Percentiles rank a stretch among this genome's conserved stretches.
Evolutionary conservation across 1,284 basidiomycete species (phyloP).

Genomic region (Ustilago trichophora): DNA sequence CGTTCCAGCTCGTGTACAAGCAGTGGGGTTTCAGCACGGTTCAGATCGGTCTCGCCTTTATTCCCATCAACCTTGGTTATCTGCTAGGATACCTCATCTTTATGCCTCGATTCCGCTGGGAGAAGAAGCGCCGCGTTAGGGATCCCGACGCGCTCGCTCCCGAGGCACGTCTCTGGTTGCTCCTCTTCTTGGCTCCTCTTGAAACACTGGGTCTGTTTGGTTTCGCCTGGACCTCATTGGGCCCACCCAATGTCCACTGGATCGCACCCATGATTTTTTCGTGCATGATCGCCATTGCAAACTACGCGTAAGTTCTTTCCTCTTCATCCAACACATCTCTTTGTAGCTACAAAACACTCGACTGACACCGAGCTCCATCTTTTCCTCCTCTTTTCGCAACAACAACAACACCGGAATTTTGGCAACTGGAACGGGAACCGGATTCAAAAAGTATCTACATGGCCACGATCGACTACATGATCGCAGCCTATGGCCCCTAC

Average conservation of each 20-base stretch:
- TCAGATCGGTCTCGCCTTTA: slow-evolving; percentile 65
- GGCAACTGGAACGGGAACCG: too few relatives aligned
- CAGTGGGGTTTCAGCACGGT: slow-evolving; percentile 68
- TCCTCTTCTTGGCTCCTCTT: slow-evolving; percentile 67
- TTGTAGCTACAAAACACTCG: too few relatives aligned
- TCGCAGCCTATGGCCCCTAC: slow-evolving; percentile 68
- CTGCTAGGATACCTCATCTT: slow-evolving; percentile 67
- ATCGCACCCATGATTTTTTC: slow-evolving; percentile 69
- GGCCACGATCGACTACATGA: slow-evolving; percentile 68
- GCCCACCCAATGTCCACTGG: slow-evolving; percentile 67
- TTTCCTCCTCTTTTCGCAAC: too few relatives aligned
- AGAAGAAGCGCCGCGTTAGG: slow-evolving; percentile 50
- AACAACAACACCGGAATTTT: too few relatives aligned
- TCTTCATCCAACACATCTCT: too few relatives aligned
- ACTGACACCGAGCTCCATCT: too few relatives aligned
- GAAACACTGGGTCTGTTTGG: slow-evolving; percentile 68
- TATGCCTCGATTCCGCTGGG: slow-evolving; percentile 64
- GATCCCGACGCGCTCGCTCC: slow-evolving; percentile 62
- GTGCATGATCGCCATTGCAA: slow-evolving; percentile 68
- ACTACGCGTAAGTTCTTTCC: too few relatives aligned
- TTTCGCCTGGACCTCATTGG: slow-evolving; percentile 68
- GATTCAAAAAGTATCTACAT: too few relatives aligned
- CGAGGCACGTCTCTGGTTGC: slow-evolving; percentile 67
- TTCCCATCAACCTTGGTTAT: slow-evolving; percentile 68
- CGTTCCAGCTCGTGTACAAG: slow-evolving; percentile 67